Base-by-base conservation (phyloP, 1,284 basidiomycete genomes). In the Tylopilus orsonianus region DNA sequence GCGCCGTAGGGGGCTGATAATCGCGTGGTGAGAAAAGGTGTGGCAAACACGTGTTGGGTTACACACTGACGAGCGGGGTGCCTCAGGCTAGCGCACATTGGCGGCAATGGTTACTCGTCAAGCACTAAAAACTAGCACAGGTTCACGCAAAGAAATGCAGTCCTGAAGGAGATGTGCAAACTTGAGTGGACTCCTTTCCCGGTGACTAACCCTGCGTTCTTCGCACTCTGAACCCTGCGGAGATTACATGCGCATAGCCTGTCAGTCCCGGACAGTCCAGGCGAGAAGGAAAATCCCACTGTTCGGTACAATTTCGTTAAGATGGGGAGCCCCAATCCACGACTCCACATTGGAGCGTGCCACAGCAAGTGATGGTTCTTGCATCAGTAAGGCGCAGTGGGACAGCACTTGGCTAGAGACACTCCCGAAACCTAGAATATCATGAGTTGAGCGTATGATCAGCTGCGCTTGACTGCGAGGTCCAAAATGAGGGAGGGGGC, bases 41-140 rank as follows among this genome's bases (percentile, higher is more conserved):
- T 68, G 63, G 65, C 48, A 43, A 52, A 61, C 63, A 65, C 64
- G 66, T 68, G 66, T 61, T 22, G 12, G 8, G 14, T n/a, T n/a
- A n/a, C n/a, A n/a, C n/a, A n/a, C n/a, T n/a, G n/a, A n/a, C n/a
- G n/a, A n/a, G n/a, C n/a, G n/a, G n/a, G n/a, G n/a, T n/a, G n/a
- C n/a, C n/a, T n/a, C n/a, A n/a, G n/a, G n/a, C n/a, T n/a, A n/a
- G 26, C 10, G 10, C 26, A 26, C 26, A 41, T 34, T 46, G 23
- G 56, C 39, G 41, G 48, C 43, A 58, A 2, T 14, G 20, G 8
- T 23, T 19, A 35, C 30, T 27, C 37, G 30, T 33, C 41, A 27
- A 48, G 33, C 41, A 46, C 40, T n/a, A 40, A 44, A 38, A 53
- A 35, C 16, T 12, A 44, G 45, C 49, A 59, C 52, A 50, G 62